Base-by-base conservation (phyloP, 345 rosid species). In the Salix purpurea region DNA sequence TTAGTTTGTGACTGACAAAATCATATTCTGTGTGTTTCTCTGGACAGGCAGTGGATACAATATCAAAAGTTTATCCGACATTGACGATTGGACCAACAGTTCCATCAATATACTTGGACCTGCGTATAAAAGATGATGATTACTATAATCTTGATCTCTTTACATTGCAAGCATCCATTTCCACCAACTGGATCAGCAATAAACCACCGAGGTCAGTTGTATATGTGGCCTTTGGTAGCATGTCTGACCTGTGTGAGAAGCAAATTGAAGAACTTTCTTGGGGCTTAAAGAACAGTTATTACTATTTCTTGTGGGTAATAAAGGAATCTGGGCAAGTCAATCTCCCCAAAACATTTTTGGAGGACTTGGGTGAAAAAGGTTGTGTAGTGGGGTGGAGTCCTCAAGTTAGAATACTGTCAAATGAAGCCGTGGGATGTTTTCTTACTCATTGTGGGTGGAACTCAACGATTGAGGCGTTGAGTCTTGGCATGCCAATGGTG, bases 221-320 rank as follows among this genome's bases (percentile, higher is more conserved):
- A 5, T 92, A 84, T 28, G 79, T 86, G 15, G 86, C 96, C 5
- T 92, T 91, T 46, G 96, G 96, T 14, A 88, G 96, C 90, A 68
- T 91, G 80, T 80, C 89, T 11, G 24, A 74, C 26, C 75, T 88
- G 42, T 75, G 83, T 80, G 69, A 52, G 12, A 64, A 73, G 34
- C 95, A 91, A 70, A 88, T 85, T 88, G 78, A 80, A 67, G 95
- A 92, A 79, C 68, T 92, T 7, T 85, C 90, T 39, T 80, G 72
- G 64, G 94, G 83, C 0, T 16, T 86, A 67, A 76, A 76, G 37
- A 48, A 62, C 32, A 79, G 64, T 23, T 78, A 76, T 65, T 82
- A 77, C 56, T 30, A 83, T 44, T 89, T 85, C 86, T 30, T 89
- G 44, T 92, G 92, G 95, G 90, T 83, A 21, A 81, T 88, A 15